Evolutionary conservation across 345 rosid genomes (phyloP).

Genomic region (Citrus medica): DNA sequence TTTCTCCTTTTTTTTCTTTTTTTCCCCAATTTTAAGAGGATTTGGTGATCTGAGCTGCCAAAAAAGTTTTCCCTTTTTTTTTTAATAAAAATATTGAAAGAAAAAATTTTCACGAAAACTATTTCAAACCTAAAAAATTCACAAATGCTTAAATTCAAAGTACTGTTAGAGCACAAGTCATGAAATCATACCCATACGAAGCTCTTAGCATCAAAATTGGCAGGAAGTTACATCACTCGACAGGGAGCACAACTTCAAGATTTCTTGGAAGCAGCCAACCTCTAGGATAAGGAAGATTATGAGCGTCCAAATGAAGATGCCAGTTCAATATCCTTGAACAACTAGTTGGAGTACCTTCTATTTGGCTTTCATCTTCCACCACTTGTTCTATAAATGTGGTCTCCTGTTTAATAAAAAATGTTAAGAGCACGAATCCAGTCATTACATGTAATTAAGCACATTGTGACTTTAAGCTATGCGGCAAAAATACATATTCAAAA

Average conservation of each 20-base stretch:
- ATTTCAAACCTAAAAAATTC: neutral
- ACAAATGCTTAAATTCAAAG: neutral
- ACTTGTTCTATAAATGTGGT: slow-evolving; percentile 89
- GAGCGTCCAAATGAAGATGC: slow-evolving; percentile 84
- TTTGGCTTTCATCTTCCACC: slow-evolving; percentile 88
- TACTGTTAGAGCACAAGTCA: neutral
- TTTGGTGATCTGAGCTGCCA: neutral
- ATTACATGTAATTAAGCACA: neutral
- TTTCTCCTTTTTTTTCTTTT: neutral
- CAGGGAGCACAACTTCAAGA: slow-evolving; percentile 50
- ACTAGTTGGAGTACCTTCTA: slow-evolving; percentile 71
- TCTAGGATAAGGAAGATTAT: slow-evolving; percentile 55
- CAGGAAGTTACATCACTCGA: slow-evolving; percentile 30
- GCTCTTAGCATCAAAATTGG: slow-evolving; percentile 23
- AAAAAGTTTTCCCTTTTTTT: neutral
- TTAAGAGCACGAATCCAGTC: neutral
- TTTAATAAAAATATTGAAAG: neutral
- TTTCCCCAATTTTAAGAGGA: no score
- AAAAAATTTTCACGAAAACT: neutral
- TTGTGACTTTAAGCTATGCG: neutral
- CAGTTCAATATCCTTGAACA: slow-evolving; percentile 83
- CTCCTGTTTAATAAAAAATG: slow-evolving; percentile 45
- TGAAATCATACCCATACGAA: slow-evolving; percentile 21
- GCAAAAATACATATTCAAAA: neutral
- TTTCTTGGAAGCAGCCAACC: slow-evolving; percentile 71